These are phyloP conservation scores for Mrakiaceae sp. DNA, from an alignment of 1,284 basidiomycete genomes.

Conservation along the genomic window DNA sequence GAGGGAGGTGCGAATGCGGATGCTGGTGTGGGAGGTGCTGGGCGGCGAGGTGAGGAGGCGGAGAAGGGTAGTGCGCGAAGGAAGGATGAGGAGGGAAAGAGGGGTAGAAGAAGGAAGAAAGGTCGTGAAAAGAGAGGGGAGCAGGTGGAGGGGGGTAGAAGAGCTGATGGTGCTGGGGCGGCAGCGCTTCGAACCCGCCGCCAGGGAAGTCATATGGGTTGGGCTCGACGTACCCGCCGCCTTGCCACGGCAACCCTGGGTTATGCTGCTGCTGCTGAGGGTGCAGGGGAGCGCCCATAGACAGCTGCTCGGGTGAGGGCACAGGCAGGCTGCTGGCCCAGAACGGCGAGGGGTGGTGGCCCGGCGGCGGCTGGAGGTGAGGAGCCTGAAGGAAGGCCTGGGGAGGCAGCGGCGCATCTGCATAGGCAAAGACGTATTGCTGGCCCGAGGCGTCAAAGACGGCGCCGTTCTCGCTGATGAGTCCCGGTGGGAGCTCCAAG, in stretches of 20 bases:
- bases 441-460: background rate
- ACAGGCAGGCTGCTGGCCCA: too few species aligned
- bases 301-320: background rate
- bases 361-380: background rate
- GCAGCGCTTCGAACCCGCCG: background rate
- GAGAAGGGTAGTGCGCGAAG: background rate
- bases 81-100: background rate
- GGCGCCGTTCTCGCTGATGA: background rate
- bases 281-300: background rate
- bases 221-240: background rate
- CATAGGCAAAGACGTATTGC: background rate
- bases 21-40: background rate
- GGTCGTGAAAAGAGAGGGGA: background rate
- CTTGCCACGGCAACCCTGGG: too few species aligned
- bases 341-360: too few species aligned
- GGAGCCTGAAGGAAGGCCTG: background rate
- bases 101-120: background rate
- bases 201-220: too few species aligned
- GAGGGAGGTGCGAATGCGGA: background rate
- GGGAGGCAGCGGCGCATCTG: background rate
- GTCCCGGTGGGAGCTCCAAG: background rate
- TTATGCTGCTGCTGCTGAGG: background rate
- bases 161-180: background rate
- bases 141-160: background rate
- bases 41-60: background rate